Evolutionary conservation across 805 yeast species (phyloP).

Genomic region (Wickerhamomyces subpelliculosus): DNA sequence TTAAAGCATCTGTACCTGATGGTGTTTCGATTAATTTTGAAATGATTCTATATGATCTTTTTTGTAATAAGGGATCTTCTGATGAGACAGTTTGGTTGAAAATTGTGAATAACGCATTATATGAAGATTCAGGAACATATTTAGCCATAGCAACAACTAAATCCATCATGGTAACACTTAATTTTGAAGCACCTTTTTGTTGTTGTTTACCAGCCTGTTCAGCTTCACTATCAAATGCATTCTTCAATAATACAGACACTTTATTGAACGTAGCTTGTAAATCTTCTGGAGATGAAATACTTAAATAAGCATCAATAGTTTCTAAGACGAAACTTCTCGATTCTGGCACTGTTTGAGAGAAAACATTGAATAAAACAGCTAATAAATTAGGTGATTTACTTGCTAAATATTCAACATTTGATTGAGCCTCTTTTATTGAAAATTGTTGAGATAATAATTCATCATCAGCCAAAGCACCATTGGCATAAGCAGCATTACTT

Average conservation of each 20-base stretch:
- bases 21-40: constrained; percentile 65
- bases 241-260: constrained; percentile 72
- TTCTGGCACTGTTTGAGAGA: constrained; percentile 81
- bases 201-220: constrained; percentile 23
- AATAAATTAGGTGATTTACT: constrained; percentile 66
- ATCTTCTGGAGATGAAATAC: constrained; percentile 61
- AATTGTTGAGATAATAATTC: constrained; percentile 53
- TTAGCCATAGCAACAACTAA: constrained; percentile 81
- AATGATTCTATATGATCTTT: constrained; percentile 80
- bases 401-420: constrained; percentile 57
- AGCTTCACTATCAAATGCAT: constrained; percentile 59
- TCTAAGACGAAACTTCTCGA: constrained; percentile 81
- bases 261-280: constrained; percentile 74
- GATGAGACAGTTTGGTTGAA: constrained; percentile 60
- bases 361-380: constrained; percentile 87
- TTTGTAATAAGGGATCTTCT: constrained; percentile 67
- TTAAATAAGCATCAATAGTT: constrained; percentile 74
- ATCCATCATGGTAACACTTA: constrained; percentile 86
- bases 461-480: constrained; percentile 53
- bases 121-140: constrained; percentile 65
- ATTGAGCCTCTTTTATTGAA: constrained; percentile 46
- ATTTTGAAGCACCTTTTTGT: constrained; percentile 35
- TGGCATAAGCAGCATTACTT: constrained; percentile 57
- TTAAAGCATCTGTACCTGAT: constrained; percentile 49
- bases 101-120: constrained; percentile 70